Evolutionary conservation across 805 yeast species (phyloP), one percentile per base, ranked within the genome.

Genomic region (Sugiyamaella americana): DNA sequence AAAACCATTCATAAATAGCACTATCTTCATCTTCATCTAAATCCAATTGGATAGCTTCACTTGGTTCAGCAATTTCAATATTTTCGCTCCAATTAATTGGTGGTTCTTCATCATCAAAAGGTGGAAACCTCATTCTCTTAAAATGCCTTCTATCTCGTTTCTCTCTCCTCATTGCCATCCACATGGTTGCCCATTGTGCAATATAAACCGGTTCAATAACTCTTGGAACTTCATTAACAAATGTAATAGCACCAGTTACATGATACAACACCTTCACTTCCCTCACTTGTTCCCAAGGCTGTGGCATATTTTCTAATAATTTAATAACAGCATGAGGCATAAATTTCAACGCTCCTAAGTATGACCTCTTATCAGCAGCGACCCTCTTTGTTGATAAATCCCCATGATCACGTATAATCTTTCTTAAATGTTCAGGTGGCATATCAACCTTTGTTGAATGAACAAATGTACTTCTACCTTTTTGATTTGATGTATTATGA

Each of bases 81-180:
- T 84, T 83, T 47, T 87, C 94, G n/a, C 79, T 58, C 80, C 86
- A 93, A 47, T 82, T 77, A 26, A 89, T 60, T 1, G 95, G 94
- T 0, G 96, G 96, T 62, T 91, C 98, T 63, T 93, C 98, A 61
- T 93, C 99, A 64, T 93, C 98, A 66, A 91, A 88, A 0, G 95
- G 89, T 1, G 99, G 99, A 55, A 93, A 85, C 47, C 87, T 75
- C 86, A 93, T 82, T 54, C 99, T 76, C 58, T 87, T 84, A 66
- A 93, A 91, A 60, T 86, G 94, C 29, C 79, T 71, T 55, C 98
- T 74, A 61, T 89, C 98, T 48, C 94, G 76, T 63, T 93, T 93
- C 61, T 93, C 98, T 41, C 91, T 73, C 58, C 97, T 77, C 99
- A 93, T 93, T 67, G 81, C 80, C 11, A 78, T 68, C 98, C 98